Percentiles rank a stretch among this genome's conserved stretches.
Evolutionary conservation across 108 stramenopile genomes (phyloP).

Genomic region (Nitzschia sp.): DNA sequence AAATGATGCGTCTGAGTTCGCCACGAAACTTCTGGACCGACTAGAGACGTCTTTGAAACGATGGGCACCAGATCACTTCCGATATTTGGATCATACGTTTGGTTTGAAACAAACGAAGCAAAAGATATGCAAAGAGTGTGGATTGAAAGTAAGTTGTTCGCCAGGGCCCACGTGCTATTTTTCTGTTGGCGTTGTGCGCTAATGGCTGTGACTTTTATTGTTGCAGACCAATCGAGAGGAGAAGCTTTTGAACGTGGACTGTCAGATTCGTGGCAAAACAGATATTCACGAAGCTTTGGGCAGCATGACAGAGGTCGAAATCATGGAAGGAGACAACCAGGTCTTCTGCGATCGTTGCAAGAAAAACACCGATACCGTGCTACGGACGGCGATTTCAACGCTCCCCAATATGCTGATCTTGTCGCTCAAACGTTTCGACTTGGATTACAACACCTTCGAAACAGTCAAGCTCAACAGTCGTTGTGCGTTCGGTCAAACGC

Average conservation of each 20-base stretch:
- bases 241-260: slow-evolving; percentile 90
- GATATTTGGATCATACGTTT: slow-evolving; percentile 85
- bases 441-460: slow-evolving; percentile 97
- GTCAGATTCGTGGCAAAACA: slow-evolving; percentile 91
- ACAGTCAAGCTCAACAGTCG: slow-evolving; percentile 98
- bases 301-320: slow-evolving; percentile 89
- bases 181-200: too few relatives aligned
- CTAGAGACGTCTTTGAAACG: slow-evolving; percentile 88
- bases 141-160: slow-evolving; percentile 81
- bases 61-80: slow-evolving; percentile 79
- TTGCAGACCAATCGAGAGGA: slow-evolving; percentile 88
- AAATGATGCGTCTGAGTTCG: slow-evolving; percentile 98
- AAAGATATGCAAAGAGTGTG: slow-evolving; percentile 92
- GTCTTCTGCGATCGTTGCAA: slow-evolving; percentile 95
- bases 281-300: slow-evolving; percentile 93
- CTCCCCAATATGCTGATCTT: slow-evolving; percentile 93
- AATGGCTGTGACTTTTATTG: too few relatives aligned
- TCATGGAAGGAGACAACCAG: slow-evolving; percentile 98
- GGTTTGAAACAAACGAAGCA: slow-evolving; percentile 84
- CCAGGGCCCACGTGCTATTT: too few relatives aligned
- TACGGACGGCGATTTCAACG: slow-evolving; percentile 84
- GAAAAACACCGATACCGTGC: slow-evolving; percentile 91
- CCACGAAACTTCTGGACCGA: slow-evolving; percentile 92
- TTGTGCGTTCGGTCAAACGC: slow-evolving; percentile 89
- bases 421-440: slow-evolving; percentile 96